Evolutionary conservation across 1,284 basidiomycete genomes (phyloP).

Genomic region (Apiotrichum akiyoshidainum): DNA sequence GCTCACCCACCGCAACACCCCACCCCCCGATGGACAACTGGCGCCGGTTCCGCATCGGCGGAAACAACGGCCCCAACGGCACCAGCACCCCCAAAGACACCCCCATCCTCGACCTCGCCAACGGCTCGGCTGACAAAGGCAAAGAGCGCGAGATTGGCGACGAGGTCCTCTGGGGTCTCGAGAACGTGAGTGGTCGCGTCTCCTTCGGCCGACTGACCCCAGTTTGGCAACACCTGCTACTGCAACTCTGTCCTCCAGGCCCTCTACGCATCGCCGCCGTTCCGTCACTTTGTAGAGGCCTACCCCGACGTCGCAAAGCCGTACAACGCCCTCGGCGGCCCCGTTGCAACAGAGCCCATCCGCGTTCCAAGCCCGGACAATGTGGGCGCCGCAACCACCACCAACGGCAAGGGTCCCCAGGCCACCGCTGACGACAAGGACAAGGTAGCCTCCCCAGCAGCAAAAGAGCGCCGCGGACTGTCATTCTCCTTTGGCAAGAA

Average conservation of each 20-base stretch:
- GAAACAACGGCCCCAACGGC: constrained; percentile 3
- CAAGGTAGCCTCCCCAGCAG: background rate
- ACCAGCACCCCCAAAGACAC: background rate
- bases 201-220: constrained; percentile 8
- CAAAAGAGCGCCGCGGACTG: constrained; percentile 28
- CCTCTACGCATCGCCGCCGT: constrained; percentile 82
- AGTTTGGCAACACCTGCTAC: constrained; percentile 88
- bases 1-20: background rate
- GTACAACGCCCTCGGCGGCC: constrained; percentile 39
- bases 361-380: constrained; percentile 7
- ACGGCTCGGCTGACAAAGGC: constrained; percentile 18
- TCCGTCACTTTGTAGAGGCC: constrained; percentile 69
- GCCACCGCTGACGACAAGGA: constrained; percentile 18
- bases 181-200: constrained; percentile 68
- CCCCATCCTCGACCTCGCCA: background rate
- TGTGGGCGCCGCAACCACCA: constrained; percentile 6
- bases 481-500: constrained; percentile 18
- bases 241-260: constrained; percentile 97
- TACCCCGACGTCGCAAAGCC: constrained; percentile 51
- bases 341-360: constrained; percentile 16
- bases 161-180: constrained; percentile 69
- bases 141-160: constrained; percentile 29
- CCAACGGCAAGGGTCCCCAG: constrained; percentile 24
- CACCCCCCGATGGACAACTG: constrained; percentile 19
- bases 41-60: constrained; percentile 17